Evolutionary conservation across 2,329 filamentous ascomycete species (phyloP).

Genomic region (Claviceps humidiphila): DNA sequence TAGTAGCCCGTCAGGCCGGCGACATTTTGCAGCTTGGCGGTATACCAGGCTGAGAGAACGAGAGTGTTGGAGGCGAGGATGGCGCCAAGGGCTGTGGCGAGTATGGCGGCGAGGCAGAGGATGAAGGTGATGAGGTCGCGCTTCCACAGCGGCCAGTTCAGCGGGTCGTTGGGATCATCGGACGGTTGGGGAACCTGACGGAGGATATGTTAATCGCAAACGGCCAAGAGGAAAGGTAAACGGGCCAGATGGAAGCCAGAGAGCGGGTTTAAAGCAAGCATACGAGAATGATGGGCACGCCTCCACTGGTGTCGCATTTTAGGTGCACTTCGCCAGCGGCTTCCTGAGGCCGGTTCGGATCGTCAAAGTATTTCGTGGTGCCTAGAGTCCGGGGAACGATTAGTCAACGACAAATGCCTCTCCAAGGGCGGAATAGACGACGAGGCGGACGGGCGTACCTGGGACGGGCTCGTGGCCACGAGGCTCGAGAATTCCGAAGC

Average conservation of each 20-base stretch:
- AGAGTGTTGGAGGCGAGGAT: conserved; percentile 83
- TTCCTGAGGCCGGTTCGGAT: conserved; percentile 34
- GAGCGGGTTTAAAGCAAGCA: conserved; percentile 5
- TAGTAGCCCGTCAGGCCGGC: conserved; percentile 81
- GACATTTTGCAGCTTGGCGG: conserved; percentile 55
- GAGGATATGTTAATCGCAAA: background rate
- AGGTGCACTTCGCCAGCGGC: conserved; percentile 33
- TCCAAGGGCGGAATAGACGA: background rate
- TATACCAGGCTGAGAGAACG: conserved; percentile 56
- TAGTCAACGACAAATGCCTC: background rate
- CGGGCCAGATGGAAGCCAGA: too few species aligned
- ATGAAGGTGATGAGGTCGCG: conserved; percentile 69
- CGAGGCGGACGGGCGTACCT: conserved; percentile 35
- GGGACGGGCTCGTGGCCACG: conserved; percentile 55
- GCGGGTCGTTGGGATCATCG: conserved; percentile 79
- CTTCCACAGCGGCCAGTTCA: conserved; percentile 75
- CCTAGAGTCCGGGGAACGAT: conserved; percentile 23
- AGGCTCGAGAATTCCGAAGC: conserved; percentile 60
- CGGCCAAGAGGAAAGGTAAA: too few species aligned
- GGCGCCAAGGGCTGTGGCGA: conserved; percentile 72
- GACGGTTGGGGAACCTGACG: conserved; percentile 62
- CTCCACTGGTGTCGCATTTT: conserved; percentile 60
- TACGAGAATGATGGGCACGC: conserved; percentile 63
- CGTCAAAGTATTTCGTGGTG: conserved; percentile 52
- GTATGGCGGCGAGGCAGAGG: conserved; percentile 67